Base-by-base conservation (phyloP, 2,329 filamentous ascomycete species). In the Cladosporium sp. region DNA sequence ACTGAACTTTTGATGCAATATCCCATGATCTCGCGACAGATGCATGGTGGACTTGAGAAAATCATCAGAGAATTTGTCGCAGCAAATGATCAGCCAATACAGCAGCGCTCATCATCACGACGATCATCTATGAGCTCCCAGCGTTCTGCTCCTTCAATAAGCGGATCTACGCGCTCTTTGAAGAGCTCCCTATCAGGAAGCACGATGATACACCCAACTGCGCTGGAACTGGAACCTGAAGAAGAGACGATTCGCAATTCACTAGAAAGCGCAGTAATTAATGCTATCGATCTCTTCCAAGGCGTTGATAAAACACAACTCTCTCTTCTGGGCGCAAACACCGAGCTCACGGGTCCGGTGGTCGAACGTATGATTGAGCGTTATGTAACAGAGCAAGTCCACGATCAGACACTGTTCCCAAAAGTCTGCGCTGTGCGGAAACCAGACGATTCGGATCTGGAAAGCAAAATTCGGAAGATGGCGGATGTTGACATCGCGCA, bases 291-390 rank as follows among this genome's bases (percentile, higher is more conserved):
- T 63, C 78, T 97, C 1, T 99, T 99, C 59, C 92, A 97, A 62
- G 84, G 85, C 53, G 92, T 99, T 4, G 93, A 99, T 66, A 96
- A 96, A 67, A 89, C 95, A 62, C 93, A 97, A 62, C 75, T 99
- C 22, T 96, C 92, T 3, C 78, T 95, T 30, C 77, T 99, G 4
- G 93, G 91, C 15, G 88, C 91, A 4, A 96, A 90, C 1, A 99
- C 95, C 2, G 90, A 96, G 64, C 73, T 99, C 45, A 97, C 93
- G 0, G 92, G 93, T 0, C 89, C 91, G 1, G 73, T 95, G 8
- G 91, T 99, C 1, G 95, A 99, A 70, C 84, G 88, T 54, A 78
- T 99, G 61, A 96, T 99, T 58, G 93, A 99, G 69, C 85, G 90
- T 43, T 96, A 99, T 69, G 84, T 99, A 37, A 83, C 89, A 0